Percentiles rank a stretch among this genome's conserved stretches.
phyloP scores from a whole-genome alignment of 768 basidiomycete genomes.

The Cystofilobasidium macerans region DNA sequence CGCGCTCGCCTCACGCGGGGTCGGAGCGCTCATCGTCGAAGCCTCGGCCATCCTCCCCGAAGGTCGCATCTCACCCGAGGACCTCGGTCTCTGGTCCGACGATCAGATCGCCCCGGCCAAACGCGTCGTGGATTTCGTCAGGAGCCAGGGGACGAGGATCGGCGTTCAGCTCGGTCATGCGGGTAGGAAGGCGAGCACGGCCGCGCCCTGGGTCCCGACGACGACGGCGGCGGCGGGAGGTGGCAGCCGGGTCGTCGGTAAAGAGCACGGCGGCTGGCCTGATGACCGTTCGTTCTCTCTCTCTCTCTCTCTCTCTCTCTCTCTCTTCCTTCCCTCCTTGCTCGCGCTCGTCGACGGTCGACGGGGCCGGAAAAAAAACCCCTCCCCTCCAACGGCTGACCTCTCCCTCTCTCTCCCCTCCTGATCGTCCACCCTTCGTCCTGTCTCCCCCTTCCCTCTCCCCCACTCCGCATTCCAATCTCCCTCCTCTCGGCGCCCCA shows the following conservation, averaged over 20 bases:
- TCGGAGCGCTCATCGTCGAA: constrained; percentile 59
- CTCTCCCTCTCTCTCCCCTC: not conserved
- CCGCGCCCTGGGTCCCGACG: constrained; percentile 50
- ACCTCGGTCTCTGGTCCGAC: constrained; percentile 45
- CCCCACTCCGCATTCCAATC: not conserved
- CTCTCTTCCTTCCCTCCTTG: not conserved
- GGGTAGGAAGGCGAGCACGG: constrained; percentile 58
- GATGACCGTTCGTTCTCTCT: constrained; percentile 44
- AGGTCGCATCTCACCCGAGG: constrained; percentile 58
- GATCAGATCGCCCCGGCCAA: constrained; percentile 59
- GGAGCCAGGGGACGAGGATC: constrained; percentile 55
- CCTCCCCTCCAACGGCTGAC: too few species aligned
- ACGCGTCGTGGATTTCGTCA: constrained; percentile 62
- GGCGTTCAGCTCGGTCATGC: constrained; percentile 74
- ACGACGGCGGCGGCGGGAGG: not conserved
- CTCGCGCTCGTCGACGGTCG: too few species aligned
- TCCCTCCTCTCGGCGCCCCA: not conserved
- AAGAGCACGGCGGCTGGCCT: constrained; percentile 61
- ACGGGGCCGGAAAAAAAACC: too few species aligned
- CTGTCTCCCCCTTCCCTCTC: not conserved
- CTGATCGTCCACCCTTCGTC: constrained; percentile 41
- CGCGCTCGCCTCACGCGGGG: constrained; percentile 58
- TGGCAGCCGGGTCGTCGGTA: constrained; percentile 38
- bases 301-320: not conserved
- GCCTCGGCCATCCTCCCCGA: constrained; percentile 64